Evolutionary conservation across 306 rosid genomes (phyloP), one percentile per base, ranked within the genome.

Genomic region (Begonia fuchsioides): DNA sequence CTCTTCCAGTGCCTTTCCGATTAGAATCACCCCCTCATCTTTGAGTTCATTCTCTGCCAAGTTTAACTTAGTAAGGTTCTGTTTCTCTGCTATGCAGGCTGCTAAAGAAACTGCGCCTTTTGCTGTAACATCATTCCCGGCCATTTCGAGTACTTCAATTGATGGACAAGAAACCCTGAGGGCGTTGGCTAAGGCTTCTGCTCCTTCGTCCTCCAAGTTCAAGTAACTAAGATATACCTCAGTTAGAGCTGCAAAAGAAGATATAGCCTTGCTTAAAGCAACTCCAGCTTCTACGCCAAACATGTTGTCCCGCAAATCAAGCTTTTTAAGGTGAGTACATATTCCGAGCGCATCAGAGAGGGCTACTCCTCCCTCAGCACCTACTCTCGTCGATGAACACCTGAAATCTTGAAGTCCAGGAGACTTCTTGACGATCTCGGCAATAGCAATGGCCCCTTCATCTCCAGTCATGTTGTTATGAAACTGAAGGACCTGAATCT

Each of bases 281-380:
- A 70, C 19, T 61, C 96, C 96, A 61, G 81, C 87, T 56, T 86
- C 90, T 32, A 59, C 81, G 40, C 96, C 96, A 70, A 86, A 86
- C 90, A 86, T 79, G 65, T 86, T 86, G 67, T 86, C 96, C 39
- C 86, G 79, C 73, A 86, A 71, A 55, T 86, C 96, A 54, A 86
- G 83, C 66, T 74, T 86, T 71, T 71, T 86, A 76, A 86, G 12
- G 60, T 68, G 71, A n/a, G 58, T 63, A 66, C 93, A 79, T 39
- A 63, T 61, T 48, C 86, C 77, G 10, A 86, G 79, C 19, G 96
- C 90, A 72, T 76, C 83, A 51, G 83, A 77, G 7, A 86, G 62
- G 48, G 83, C 75, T 67, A 82, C 68, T 44, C 96, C 96, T 43
- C 93, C 96, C 35, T 76, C 96, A 49, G 86, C 58, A 51, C 70